Evolutionary conservation across 2,329 filamentous ascomycete genomes (phyloP).

Genomic region (Colletotrichum sp.): DNA sequence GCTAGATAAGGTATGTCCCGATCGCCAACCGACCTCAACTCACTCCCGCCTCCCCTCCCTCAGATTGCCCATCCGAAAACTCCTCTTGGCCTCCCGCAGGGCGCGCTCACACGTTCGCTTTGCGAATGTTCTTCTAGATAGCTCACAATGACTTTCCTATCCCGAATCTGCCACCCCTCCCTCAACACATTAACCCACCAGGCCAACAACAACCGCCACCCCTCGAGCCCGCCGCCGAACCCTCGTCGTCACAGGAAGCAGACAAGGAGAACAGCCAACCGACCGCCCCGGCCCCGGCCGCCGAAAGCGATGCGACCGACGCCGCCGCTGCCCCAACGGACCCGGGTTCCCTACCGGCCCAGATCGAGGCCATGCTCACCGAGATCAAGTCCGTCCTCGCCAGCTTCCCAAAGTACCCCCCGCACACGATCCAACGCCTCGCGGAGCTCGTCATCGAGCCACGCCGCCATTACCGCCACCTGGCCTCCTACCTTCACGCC

Average conservation of each 20-base stretch:
- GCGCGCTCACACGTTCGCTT: slow-evolving; percentile 9
- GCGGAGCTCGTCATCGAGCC: slow-evolving; percentile 84
- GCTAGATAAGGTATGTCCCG: slow-evolving; percentile 63
- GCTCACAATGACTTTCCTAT: slow-evolving; percentile 77
- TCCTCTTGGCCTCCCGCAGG: slow-evolving; percentile 42
- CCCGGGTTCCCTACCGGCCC: slow-evolving; percentile 63
- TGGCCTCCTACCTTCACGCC: slow-evolving; percentile 87
- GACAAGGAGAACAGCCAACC: slow-evolving; percentile 72
- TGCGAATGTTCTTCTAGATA: slow-evolving; percentile 58
- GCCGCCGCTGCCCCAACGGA: slow-evolving; percentile 44
- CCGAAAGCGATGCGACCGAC: slow-evolving; percentile 28
- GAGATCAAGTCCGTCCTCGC: slow-evolving; percentile 68
- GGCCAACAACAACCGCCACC: slow-evolving; percentile 43
- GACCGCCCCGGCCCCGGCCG: slow-evolving; percentile 32
- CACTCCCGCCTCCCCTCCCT: neutral
- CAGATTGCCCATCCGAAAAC: neutral
- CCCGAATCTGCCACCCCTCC: slow-evolving; percentile 59
- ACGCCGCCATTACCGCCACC: slow-evolving; percentile 77
- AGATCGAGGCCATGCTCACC: slow-evolving; percentile 66
- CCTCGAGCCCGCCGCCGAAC: slow-evolving; percentile 37
- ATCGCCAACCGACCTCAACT: neutral
- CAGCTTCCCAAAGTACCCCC: slow-evolving; percentile 77
- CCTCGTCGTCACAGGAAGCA: slow-evolving; percentile 57
- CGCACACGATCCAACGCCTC: slow-evolving; percentile 91
- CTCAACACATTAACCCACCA: slow-evolving; percentile 42